Evolutionary conservation across 2,329 filamentous ascomycete genomes (phyloP).

Genomic region (Talaromyces verruculosus): DNA sequence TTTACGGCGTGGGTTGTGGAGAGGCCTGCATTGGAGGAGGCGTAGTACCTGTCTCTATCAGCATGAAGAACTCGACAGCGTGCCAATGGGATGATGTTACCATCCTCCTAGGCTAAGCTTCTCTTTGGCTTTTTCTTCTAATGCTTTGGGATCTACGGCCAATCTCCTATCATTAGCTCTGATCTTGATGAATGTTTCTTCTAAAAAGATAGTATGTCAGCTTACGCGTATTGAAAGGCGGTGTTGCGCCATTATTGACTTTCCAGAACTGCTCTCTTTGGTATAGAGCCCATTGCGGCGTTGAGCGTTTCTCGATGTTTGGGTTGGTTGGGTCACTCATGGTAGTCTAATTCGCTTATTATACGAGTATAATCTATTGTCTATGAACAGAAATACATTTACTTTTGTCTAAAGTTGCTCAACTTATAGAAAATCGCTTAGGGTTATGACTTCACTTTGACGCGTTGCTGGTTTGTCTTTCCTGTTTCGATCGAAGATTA

Average conservation of each 20-base stretch:
- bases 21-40: constrained; percentile 40
- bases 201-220: not conserved
- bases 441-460: constrained; percentile 35
- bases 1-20: constrained; percentile 55
- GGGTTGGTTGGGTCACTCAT: constrained; percentile 51
- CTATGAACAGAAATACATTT: too few relatives aligned
- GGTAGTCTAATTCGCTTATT: too few relatives aligned
- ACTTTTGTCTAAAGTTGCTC: not conserved
- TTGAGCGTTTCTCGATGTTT: constrained; percentile 52
- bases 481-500: constrained; percentile 19
- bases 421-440: not conserved
- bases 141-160: constrained; percentile 51
- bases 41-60: constrained; percentile 32
- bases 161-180: not conserved
- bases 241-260: constrained; percentile 51
- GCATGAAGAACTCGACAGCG: not conserved
- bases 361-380: too few relatives aligned
- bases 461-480: constrained; percentile 18
- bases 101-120: constrained; percentile 60
- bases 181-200: not conserved
- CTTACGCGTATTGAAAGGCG: constrained; percentile 55
- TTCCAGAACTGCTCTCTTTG: constrained; percentile 59
- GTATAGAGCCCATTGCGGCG: constrained; percentile 56
- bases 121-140: constrained; percentile 59
- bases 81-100: constrained; percentile 28